Evolutionary conservation across 345 rosid species (phyloP).

Genomic region (Corymbia maculata): DNA sequence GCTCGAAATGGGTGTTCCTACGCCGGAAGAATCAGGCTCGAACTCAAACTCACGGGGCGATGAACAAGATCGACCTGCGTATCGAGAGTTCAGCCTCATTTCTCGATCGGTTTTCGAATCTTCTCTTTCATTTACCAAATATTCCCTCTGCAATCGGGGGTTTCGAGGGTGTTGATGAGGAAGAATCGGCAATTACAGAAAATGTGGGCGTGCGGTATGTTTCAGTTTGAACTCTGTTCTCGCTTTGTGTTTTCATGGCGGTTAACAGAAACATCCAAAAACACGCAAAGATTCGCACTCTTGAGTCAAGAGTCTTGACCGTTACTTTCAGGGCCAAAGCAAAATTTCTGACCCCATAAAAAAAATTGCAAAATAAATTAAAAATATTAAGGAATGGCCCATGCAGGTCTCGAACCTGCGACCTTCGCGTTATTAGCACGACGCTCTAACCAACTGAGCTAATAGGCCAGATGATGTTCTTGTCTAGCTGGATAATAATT

Average conservation of each 20-base stretch:
- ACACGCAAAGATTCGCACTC: background rate
- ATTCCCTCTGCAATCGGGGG: background rate
- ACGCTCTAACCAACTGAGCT: constrained; percentile 85
- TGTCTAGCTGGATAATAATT: no score
- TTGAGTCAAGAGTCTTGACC: no score
- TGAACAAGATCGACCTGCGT: background rate
- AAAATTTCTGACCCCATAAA: background rate
- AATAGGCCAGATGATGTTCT: background rate
- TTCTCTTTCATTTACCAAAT: background rate
- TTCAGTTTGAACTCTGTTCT: background rate
- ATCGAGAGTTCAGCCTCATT: background rate
- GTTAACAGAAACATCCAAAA: background rate
- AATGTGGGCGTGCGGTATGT: background rate
- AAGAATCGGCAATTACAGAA: background rate
- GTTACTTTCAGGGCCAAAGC: background rate
- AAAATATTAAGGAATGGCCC: constrained; percentile 2
- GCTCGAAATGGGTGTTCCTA: background rate
- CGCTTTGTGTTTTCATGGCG: background rate
- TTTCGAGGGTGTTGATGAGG: background rate
- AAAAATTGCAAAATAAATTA: background rate
- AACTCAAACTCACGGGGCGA: background rate
- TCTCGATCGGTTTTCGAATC: background rate
- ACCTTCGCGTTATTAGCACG: constrained; percentile 98
- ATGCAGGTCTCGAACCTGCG: constrained; percentile 53
- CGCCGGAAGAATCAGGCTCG: background rate